phyloP scores from a whole-genome alignment of 208 protist genomes.

The Trypanosoma mega region DNA sequence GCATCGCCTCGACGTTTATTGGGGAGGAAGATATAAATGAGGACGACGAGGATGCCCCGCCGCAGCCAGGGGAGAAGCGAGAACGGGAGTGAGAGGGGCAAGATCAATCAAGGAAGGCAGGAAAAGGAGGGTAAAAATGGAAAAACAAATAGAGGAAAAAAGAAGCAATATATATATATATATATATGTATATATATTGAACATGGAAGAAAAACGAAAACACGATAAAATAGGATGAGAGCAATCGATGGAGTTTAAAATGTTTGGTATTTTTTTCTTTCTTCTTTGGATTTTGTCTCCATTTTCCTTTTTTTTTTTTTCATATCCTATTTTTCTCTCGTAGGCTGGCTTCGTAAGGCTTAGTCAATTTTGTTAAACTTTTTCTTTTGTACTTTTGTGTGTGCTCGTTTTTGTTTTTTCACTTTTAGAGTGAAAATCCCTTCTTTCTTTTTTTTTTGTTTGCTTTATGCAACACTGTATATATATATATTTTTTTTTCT shows the following conservation, averaged over 20 bases:
- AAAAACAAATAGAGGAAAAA: not conserved
- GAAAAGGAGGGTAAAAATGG: conserved; percentile 1
- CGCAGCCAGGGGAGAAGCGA: conserved; percentile 41
- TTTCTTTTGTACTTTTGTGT: conserved; percentile 24
- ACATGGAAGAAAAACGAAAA: too few relatives aligned
- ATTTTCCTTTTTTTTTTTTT: not conserved
- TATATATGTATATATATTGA: not conserved
- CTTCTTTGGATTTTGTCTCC: conserved; percentile 13
- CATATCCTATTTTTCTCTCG: too few relatives aligned
- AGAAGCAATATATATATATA: conserved; percentile 4
- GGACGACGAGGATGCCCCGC: conserved; percentile 13
- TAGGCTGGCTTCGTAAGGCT: too few relatives aligned
- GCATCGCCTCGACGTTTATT: conserved; percentile 65
- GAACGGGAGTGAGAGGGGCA: conserved; percentile 23
- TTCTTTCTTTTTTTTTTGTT: not conserved
- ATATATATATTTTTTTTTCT: too few relatives aligned
- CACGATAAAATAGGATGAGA: too few relatives aligned
- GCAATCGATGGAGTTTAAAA: too few relatives aligned
- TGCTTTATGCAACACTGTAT: not conserved
- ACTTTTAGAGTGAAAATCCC: too few relatives aligned
- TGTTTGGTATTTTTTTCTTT: conserved; percentile 6
- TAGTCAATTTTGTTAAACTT: too few relatives aligned
- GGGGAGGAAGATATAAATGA: conserved; percentile 65
- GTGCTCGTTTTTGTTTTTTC: not conserved
- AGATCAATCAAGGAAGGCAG: not conserved